Evolutionary conservation across 2,329 filamentous ascomycete genomes (phyloP).

Genomic region (Aspergillus fumigatus): DNA sequence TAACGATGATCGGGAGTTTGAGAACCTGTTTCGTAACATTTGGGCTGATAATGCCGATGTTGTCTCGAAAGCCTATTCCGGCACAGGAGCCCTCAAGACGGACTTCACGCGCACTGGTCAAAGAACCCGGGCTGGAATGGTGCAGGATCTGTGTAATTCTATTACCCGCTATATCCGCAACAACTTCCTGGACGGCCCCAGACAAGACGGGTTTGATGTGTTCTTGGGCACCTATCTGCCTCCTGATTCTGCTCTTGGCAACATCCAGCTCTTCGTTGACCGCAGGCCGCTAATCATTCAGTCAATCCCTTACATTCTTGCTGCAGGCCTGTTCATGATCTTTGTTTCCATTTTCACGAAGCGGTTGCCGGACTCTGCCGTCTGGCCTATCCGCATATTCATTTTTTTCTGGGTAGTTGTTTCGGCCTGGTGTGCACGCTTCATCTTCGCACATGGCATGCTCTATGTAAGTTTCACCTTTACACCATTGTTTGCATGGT

Average conservation of each 20-base stretch:
- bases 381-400: conserved; percentile 79
- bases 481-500: neutral
- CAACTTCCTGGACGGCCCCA: conserved; percentile 89
- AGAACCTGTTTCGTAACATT: conserved; percentile 88
- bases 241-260: conserved; percentile 64
- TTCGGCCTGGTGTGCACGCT: conserved; percentile 66
- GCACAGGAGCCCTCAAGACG: conserved; percentile 95
- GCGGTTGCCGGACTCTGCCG: conserved; percentile 64
- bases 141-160: conserved; percentile 85
- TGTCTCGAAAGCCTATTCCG: conserved; percentile 87
- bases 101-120: conserved; percentile 93
- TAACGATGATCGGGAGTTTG: conserved; percentile 75
- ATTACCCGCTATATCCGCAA: conserved; percentile 86
- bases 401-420: conserved; percentile 71
- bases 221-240: conserved; percentile 86
- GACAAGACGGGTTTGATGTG: conserved; percentile 92
- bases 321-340: conserved; percentile 79
- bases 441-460: conserved; percentile 80
- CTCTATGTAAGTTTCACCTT: conserved; percentile 70
- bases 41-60: conserved; percentile 99
- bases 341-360: conserved; percentile 69
- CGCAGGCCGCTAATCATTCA: conserved; percentile 82
- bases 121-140: conserved; percentile 75
- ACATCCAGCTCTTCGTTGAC: conserved; percentile 74
- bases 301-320: conserved; percentile 85